Percentiles rank a stretch among this genome's conserved stretches.
These are phyloP conservation scores for Solanum piurae DNA, from an alignment of 257 asterid species.

Conservation along the genomic window DNA sequence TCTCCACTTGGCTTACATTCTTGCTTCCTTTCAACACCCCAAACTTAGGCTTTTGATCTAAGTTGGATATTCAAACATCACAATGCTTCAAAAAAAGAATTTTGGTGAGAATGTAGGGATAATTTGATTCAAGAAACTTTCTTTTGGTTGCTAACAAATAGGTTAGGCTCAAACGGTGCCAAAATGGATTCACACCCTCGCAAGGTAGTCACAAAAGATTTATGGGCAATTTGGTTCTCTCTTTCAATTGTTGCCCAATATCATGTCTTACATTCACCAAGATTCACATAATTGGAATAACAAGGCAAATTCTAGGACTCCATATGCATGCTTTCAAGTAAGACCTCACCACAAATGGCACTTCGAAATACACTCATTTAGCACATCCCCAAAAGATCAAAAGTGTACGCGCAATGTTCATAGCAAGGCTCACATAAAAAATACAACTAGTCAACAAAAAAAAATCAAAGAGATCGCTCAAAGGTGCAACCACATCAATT, in stretches of 20 bases:
- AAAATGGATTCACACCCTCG: background rate
- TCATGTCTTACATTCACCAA: background rate
- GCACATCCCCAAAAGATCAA: background rate
- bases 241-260: background rate
- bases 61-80: background rate
- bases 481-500: background rate
- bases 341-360: background rate
- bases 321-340: background rate
- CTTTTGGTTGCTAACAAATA: background rate
- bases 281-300: background rate
- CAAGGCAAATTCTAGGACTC: background rate
- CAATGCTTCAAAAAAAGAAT: background rate
- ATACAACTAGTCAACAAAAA: background rate
- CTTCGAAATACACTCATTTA: background rate
- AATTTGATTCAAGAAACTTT: background rate
- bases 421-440: background rate
- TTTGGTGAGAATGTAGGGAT: background rate
- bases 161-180: background rate
- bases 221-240: background rate
- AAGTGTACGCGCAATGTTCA: background rate
- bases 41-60: background rate
- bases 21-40: background rate
- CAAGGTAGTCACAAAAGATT: background rate
- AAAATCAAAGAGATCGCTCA: background rate
- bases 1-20: background rate